phyloP scores from a whole-genome alignment of 495 filamentous ascomycete species.

The Cercophora scortea region DNA sequence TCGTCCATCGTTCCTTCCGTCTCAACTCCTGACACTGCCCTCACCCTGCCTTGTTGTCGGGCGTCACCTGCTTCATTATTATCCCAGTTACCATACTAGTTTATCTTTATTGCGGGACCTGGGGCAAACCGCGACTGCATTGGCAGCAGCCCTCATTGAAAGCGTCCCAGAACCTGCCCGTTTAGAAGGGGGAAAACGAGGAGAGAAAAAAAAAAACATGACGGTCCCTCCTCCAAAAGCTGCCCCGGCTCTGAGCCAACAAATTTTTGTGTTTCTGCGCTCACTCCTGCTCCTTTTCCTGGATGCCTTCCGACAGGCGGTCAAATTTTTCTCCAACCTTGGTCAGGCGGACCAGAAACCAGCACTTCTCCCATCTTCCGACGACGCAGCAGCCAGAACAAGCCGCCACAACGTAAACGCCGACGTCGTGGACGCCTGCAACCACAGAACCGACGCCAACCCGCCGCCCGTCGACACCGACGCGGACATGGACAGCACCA shows the following conservation, averaged over 20 bases:
- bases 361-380: conserved; percentile 1
- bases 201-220: conserved; percentile 13
- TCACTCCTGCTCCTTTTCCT: conserved; percentile 17
- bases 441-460: background rate
- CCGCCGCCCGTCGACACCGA: background rate
- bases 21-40: background rate
- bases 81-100: no score
- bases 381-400: background rate
- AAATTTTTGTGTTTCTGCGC: conserved; percentile 16
- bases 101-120: background rate
- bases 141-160: background rate
- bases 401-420: background rate
- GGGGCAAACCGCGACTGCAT: background rate
- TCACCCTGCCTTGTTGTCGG: background rate
- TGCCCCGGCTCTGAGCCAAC: conserved; percentile 16
- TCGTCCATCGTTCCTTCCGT: background rate
- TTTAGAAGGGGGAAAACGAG: no score
- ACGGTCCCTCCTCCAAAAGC: conserved; percentile 16
- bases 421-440: background rate
- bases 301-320: conserved; percentile 9
- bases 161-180: background rate
- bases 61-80: background rate
- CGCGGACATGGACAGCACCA: background rate
- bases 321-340: conserved; percentile 7
- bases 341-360: conserved; percentile 1